phyloP scores from a whole-genome alignment of 176 grass and related monocot species.

The Zea luxurians region DNA sequence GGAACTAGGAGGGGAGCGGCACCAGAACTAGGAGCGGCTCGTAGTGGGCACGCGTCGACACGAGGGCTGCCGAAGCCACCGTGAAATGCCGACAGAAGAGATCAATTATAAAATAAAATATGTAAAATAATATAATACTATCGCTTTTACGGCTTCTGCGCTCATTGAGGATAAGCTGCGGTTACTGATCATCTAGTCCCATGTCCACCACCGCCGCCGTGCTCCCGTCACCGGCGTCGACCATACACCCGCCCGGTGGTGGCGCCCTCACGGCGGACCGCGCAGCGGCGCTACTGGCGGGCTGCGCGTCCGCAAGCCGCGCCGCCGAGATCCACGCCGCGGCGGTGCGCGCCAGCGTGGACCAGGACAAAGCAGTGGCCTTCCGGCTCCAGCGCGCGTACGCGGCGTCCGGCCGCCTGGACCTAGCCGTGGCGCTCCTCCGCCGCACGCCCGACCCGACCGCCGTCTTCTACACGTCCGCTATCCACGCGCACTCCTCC shows the following conservation, averaged over 20 bases:
- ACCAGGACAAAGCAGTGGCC: slow-evolving; percentile 52
- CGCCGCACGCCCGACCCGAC: slow-evolving; percentile 51
- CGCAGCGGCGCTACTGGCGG: slow-evolving; percentile 51
- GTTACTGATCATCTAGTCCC: background rate
- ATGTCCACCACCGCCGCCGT: slow-evolving; percentile 32
- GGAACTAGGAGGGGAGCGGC: too few relatives aligned
- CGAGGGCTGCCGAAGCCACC: too few relatives aligned
- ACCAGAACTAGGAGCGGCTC: too few relatives aligned
- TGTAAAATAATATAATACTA: background rate
- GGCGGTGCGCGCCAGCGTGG: slow-evolving; percentile 49
- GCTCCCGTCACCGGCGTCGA: slow-evolving; percentile 1
- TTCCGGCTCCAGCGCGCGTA: slow-evolving; percentile 83
- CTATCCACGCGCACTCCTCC: slow-evolving; percentile 73
- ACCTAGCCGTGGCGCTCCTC: slow-evolving; percentile 60
- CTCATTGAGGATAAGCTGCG: background rate
- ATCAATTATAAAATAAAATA: too few relatives aligned
- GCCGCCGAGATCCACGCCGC: slow-evolving; percentile 69
- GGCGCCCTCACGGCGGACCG: slow-evolving; percentile 36
- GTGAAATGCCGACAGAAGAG: too few relatives aligned
- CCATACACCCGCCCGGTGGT: background rate
- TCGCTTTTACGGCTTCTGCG: background rate
- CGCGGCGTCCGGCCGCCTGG: slow-evolving; percentile 54
- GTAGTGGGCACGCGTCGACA: too few relatives aligned
- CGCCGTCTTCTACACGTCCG: slow-evolving; percentile 72
- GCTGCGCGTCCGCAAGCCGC: slow-evolving; percentile 45